phyloP scores from a whole-genome alignment of 169 alveolate genomes.

The Cryptosporidium ubiquitum region DNA sequence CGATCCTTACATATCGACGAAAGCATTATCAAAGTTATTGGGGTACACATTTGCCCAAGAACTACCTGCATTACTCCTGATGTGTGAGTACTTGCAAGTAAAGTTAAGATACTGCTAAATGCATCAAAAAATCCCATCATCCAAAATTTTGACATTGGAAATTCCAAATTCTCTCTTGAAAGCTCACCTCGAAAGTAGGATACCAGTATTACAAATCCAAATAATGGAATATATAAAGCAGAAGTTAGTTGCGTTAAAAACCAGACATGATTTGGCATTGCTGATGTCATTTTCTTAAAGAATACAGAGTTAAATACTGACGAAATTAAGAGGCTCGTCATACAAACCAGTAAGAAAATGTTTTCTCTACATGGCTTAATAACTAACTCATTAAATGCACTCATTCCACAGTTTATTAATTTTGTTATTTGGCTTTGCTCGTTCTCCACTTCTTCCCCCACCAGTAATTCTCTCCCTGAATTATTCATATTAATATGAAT shows the following conservation, averaged over 20 bases:
- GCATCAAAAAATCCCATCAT: conserved; percentile 77
- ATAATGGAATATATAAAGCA: conserved; percentile 68
- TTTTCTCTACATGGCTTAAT: conserved; percentile 59
- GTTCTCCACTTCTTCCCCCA: not conserved
- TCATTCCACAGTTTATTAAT: not conserved
- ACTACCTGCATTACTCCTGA: conserved; percentile 78
- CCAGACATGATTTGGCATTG: conserved; percentile 78
- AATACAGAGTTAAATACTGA: conserved; percentile 59
- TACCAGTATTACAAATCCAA: conserved; percentile 43
- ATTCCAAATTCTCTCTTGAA: conserved; percentile 60
- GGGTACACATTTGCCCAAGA: conserved; percentile 76
- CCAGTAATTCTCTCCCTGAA: not conserved
- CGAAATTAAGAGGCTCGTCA: conserved; percentile 42
- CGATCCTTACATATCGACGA: conserved; percentile 48
- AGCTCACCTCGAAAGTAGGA: conserved; percentile 35
- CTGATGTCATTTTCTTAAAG: conserved; percentile 74
- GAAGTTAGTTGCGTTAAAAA: conserved; percentile 76
- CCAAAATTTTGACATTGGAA: conserved; percentile 73
- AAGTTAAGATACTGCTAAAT: conserved; percentile 67
- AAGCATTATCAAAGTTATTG: conserved; percentile 71
- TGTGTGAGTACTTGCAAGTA: conserved; percentile 77
- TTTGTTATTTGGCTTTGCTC: not conserved
- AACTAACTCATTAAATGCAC: not conserved
- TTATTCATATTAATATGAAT: not conserved
- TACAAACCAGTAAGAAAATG: not conserved